Percentiles rank a stretch among this genome's conserved stretches.
Evolutionary conservation across 495 filamentous ascomycete genomes (phyloP).

Genomic region (Stereocaulon alpinum): DNA sequence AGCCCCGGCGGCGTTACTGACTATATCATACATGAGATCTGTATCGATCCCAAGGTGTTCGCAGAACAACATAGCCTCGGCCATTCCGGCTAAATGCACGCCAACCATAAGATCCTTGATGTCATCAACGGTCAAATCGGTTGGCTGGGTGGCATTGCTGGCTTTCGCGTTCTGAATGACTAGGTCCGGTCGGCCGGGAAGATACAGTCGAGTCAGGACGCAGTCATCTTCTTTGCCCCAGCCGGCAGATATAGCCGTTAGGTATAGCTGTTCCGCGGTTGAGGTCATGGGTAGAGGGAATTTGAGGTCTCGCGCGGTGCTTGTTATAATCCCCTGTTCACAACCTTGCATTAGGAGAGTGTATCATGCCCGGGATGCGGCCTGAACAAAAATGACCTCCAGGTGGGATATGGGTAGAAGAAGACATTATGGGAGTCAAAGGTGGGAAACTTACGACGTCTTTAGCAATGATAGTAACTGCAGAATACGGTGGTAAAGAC

Average conservation of each 20-base stretch:
- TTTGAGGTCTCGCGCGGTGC: constrained; percentile 45
- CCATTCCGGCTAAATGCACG: constrained; percentile 54
- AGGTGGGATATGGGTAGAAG: no score
- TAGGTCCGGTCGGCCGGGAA: constrained; percentile 30
- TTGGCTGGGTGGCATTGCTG: constrained; percentile 25
- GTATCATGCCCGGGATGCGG: no score
- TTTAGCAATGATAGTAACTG: constrained; percentile 68
- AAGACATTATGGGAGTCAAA: no score
- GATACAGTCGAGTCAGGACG: constrained; percentile 54
- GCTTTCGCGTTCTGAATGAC: constrained; percentile 30
- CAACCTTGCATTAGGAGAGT: no score
- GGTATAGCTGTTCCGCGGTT: constrained; percentile 62
- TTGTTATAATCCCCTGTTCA: constrained; percentile 54
- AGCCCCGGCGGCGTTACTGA: constrained; percentile 58
- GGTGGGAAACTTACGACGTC: constrained; percentile 37
- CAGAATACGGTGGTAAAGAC: constrained; percentile 40
- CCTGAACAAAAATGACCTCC: no score
- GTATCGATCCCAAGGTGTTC: constrained; percentile 51
- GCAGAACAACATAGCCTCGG: constrained; percentile 59
- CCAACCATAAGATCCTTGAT: constrained; percentile 50
- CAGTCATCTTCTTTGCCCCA: constrained; percentile 61
- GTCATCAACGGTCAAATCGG: constrained; percentile 30
- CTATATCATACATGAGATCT: constrained; percentile 54
- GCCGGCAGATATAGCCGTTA: constrained; percentile 47
- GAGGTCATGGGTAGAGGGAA: constrained; percentile 63